These are phyloP conservation scores for Chenopodium quinoa DNA, from an alignment of 148 eudicot genomes.

Conservation along the genomic window DNA sequence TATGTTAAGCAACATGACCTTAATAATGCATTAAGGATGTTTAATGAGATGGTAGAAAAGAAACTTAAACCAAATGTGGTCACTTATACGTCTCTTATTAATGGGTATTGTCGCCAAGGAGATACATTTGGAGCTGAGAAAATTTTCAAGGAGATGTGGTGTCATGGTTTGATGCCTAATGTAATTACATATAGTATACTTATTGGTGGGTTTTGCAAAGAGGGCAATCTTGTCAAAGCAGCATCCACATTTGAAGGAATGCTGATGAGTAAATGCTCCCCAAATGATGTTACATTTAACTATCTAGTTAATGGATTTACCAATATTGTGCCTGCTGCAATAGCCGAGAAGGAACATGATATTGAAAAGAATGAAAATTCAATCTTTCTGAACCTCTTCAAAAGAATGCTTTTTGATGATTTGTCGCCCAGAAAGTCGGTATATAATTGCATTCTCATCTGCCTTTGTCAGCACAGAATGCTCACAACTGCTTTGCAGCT, in stretches of 20 bases:
- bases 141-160: conserved; percentile 55
- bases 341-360: conserved; percentile 24
- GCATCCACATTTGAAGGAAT: conserved; percentile 61
- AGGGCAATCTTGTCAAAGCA: conserved; percentile 57
- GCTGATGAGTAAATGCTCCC: conserved; percentile 60
- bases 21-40: conserved; percentile 50
- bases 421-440: conserved; percentile 52
- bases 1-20: conserved; percentile 70
- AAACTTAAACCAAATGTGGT: conserved; percentile 76
- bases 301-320: conserved; percentile 75
- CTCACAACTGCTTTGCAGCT: conserved; percentile 55
- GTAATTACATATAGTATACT: conserved; percentile 73
- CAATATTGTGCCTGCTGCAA: conserved; percentile 24
- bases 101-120: conserved; percentile 62
- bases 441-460: conserved; percentile 61
- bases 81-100: conserved; percentile 77
- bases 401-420: conserved; percentile 56
- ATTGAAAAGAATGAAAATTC: conserved; percentile 26
- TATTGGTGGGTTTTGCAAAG: conserved; percentile 73
- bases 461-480: conserved; percentile 74
- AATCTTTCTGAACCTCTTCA: conserved; percentile 43
- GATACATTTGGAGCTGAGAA: conserved; percentile 50
- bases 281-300: conserved; percentile 71
- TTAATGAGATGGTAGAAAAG: conserved; percentile 52
- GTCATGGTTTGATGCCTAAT: conserved; percentile 58